Conservation (phyloP, 2,329 filamentous ascomycete species). For the Paecilomyces formosus region DNA sequence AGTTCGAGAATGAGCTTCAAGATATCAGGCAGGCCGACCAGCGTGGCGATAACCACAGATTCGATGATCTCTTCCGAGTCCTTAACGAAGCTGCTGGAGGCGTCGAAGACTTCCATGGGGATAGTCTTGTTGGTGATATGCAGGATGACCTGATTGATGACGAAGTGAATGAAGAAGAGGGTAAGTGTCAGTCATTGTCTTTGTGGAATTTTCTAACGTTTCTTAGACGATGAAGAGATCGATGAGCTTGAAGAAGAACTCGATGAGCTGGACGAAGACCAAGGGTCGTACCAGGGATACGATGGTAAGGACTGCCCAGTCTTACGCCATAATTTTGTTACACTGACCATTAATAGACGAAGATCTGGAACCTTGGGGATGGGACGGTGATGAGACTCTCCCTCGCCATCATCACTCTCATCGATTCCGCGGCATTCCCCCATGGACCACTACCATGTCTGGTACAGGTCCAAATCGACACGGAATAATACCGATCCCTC, state of each 20-base stretch:
- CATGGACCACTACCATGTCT: constrained; percentile 58
- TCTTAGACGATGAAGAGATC: constrained; percentile 49
- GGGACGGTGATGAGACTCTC: constrained; percentile 47
- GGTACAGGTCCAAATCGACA: constrained; percentile 48
- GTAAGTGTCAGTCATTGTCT: constrained; percentile 24
- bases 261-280: constrained; percentile 39
- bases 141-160: constrained; percentile 44
- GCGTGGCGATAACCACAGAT: constrained; percentile 33
- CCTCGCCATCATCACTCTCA: constrained; percentile 42
- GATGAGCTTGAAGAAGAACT: constrained; percentile 27
- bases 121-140: constrained; percentile 42
- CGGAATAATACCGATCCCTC: constrained; percentile 31
- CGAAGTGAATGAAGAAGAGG: constrained; percentile 52
- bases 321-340: constrained; percentile 15
- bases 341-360: constrained; percentile 22
- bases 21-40: constrained; percentile 33
- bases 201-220: background rate
- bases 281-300: constrained; percentile 33
- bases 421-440: constrained; percentile 51
- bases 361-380: constrained; percentile 41
- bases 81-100: constrained; percentile 35
- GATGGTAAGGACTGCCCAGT: constrained; percentile 18
- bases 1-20: constrained; percentile 34
- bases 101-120: constrained; percentile 35
- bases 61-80: constrained; percentile 41